Conservation (phyloP, 2,329 filamentous ascomycete species). For the Claviceps maximensis region DNA sequence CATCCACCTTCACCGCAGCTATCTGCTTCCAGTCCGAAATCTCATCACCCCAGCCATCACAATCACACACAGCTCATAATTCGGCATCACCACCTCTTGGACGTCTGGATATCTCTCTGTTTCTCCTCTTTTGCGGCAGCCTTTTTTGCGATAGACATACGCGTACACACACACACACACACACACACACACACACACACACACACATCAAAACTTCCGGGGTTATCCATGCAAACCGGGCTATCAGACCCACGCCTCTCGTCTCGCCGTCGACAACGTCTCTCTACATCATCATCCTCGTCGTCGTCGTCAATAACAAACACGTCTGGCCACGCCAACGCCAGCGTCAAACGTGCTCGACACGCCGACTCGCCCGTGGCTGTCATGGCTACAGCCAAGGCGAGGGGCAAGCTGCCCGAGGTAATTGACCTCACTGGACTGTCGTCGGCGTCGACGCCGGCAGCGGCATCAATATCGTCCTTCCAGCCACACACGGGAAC, state of each 20-base stretch:
- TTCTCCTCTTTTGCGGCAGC: too few species aligned
- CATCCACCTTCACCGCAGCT: too few species aligned
- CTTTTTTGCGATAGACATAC: too few species aligned
- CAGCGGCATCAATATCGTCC: slow-evolving; percentile 9
- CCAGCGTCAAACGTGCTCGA: slow-evolving; percentile 19
- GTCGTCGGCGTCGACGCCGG: slow-evolving; percentile 11
- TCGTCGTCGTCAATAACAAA: slow-evolving; percentile 6
- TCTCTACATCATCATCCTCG: slow-evolving; percentile 17
- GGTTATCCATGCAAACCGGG: slow-evolving; percentile 22
- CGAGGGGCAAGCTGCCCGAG: slow-evolving; percentile 27
- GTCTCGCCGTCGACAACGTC: slow-evolving; percentile 26
- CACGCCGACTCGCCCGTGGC: slow-evolving; percentile 12
- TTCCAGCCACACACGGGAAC: slow-evolving; percentile 67
- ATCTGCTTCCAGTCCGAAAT: too few species aligned
- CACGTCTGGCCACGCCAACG: slow-evolving; percentile 7
- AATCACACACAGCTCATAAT: too few species aligned
- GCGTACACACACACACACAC: too few species aligned
- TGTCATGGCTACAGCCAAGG: slow-evolving; percentile 23
- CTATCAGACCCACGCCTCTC: slow-evolving; percentile 17
- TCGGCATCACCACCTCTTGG: not conserved
- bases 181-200: not conserved
- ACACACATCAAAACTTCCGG: not conserved
- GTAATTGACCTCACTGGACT: slow-evolving; percentile 21
- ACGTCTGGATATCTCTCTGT: not conserved
- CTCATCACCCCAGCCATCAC: too few species aligned